Base-by-base conservation (phyloP, 306 rosid genomes). In the Cicer chorassanicum region DNA sequence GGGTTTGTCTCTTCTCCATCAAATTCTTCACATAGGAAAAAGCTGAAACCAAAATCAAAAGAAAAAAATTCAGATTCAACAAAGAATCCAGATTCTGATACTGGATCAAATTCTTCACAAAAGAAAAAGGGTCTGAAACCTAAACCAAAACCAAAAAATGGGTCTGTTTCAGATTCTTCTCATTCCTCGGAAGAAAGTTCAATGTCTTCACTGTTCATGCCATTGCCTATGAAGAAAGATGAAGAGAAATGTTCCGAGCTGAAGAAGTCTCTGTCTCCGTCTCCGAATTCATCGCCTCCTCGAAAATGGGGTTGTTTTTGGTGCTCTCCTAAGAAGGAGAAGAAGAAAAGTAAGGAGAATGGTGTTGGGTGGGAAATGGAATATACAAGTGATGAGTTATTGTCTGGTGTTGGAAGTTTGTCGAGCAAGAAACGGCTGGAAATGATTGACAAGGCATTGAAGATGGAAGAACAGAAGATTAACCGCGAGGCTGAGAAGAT, bases 401-500 rank as follows among this genome's bases (percentile, higher is more conserved):
- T 88, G 18, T 78, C 89, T 0, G 96, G 77, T 69, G 64, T 84
- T 74, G 84, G 88, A 11, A 83, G 86, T 45, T 93, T 93, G 76
- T 86, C 97, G 9, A 83, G 72, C 12, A 90, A 87, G 69, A 70
- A 86, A 49, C 97, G 87, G 76, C 66, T 84, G 56, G 89, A 83
- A 74, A 76, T 86, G 3, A 85, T 93, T 38, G 92, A 85, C 65
- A 90, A 84, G 67, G 97, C 97, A 2, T 60, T 88, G 90, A 86
- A 83, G 71, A 96, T 91, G 73, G 89, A 93, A 76, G 81, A 84
- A 77, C 90, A 88, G 87, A 93, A 86, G 86, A 80, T 93, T 40
- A 83, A 63, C 74, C 85, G 84, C 12, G 98, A 93, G 88, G 97
- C 94, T 44, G 88, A 87, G 76, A 88, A 89, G 77, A 89, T 91